Evolutionary conservation across 148 eudicot species (phyloP).

Genomic region (Heliosperma pusillum): DNA sequence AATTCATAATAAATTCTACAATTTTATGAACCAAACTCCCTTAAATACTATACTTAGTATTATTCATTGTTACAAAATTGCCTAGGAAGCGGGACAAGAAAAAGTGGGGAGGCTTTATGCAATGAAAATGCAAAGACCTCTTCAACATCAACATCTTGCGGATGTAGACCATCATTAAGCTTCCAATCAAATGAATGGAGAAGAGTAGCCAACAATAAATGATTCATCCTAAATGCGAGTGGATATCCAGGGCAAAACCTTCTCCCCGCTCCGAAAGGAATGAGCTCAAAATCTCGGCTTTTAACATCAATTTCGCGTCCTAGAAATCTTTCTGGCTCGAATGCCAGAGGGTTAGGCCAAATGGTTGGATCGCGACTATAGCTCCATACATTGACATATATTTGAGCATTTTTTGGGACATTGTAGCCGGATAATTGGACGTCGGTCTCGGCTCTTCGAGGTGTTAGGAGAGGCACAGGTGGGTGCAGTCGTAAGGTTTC

Average conservation of each 20-base stretch:
- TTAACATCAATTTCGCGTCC: constrained; percentile 14
- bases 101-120: constrained; percentile 25
- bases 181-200: constrained; percentile 32
- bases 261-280: constrained; percentile 32
- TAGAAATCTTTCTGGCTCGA: constrained; percentile 33
- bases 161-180: constrained; percentile 12
- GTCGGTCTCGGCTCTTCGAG: constrained; percentile 17
- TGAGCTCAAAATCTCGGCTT: constrained; percentile 28
- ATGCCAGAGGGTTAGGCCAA: constrained; percentile 20
- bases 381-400: constrained; percentile 30
- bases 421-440: constrained; percentile 20
- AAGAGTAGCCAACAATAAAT: constrained; percentile 18
- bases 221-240: constrained; percentile 15
- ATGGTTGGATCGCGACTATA: constrained; percentile 19
- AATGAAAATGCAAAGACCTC: constrained; percentile 26
- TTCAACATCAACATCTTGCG: constrained; percentile 22
- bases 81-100: constrained; percentile 13
- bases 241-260: constrained; percentile 24
- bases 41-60: no score
- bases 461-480: constrained; percentile 24
- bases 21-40: no score
- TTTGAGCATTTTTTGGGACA: constrained; percentile 24
- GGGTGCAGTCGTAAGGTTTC: constrained; percentile 30
- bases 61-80: no score
- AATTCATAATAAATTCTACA: no score